Percentiles rank a stretch among this genome's conserved stretches.
These are phyloP conservation scores for Sporothrix phasma DNA, from an alignment of 2,329 filamentous ascomycete species.

Conservation along the genomic window DNA sequence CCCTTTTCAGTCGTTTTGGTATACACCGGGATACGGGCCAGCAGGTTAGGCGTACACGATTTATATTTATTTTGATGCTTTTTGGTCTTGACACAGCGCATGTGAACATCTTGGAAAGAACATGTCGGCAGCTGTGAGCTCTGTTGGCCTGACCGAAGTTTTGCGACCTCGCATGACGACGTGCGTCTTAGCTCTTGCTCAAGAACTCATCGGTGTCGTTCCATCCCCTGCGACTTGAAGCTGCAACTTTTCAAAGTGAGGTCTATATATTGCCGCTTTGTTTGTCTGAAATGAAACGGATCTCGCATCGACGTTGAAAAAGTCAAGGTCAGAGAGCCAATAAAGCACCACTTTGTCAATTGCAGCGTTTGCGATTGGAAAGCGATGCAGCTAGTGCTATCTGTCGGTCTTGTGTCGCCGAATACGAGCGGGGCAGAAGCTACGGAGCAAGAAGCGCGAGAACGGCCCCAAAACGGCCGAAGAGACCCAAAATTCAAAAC, in stretches of 20 bases:
- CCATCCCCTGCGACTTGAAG: not conserved
- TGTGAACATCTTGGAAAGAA: not conserved
- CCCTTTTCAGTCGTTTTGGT: not conserved
- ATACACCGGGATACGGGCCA: slow-evolving; percentile 1
- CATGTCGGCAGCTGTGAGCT: not conserved
- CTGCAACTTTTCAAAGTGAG: not conserved
- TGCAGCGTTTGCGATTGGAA: not conserved
- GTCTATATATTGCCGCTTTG: too few relatives aligned
- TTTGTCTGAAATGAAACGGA: too few relatives aligned
- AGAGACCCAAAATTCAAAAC: not conserved
- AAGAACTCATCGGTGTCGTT: not conserved
- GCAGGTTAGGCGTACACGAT: not conserved
- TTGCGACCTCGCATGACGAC: not conserved
- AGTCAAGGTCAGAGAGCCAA: not conserved
- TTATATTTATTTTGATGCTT: not conserved
- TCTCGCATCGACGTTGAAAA: not conserved
- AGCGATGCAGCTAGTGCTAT: not conserved
- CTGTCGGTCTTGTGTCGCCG: not conserved
- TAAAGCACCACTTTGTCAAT: not conserved
- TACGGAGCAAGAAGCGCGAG: not conserved
- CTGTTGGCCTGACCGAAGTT: not conserved
- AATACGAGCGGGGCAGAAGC: slow-evolving; percentile 1
- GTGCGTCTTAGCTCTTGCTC: not conserved
- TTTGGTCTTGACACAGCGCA: not conserved
- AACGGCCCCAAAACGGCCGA: not conserved